Evolutionary conservation across 78 protist genomes (phyloP).

Genomic region (Anaeramoeba flamelloides): DNA sequence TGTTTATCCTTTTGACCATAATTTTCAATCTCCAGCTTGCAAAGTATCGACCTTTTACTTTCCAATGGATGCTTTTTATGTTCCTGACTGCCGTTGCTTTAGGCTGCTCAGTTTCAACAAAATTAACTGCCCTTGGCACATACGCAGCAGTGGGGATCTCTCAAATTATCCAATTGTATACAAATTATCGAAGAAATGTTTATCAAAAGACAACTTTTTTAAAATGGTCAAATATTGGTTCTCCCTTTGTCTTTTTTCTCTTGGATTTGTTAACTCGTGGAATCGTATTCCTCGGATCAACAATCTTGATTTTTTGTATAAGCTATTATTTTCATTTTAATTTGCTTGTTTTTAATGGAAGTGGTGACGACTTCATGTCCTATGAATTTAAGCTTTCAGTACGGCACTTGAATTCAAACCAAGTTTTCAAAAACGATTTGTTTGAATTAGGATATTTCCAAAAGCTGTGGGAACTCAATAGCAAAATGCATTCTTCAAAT

Average conservation of each 20-base stretch:
- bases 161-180: not conserved
- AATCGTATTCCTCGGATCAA: not conserved
- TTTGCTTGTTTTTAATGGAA: constrained; percentile 7
- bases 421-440: not conserved
- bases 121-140: not conserved
- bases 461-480: not conserved
- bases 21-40: not conserved
- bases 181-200: not conserved
- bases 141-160: not conserved
- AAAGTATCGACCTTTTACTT: not conserved
- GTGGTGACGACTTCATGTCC: constrained; percentile 25
- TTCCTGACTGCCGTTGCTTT: not conserved
- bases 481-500: not conserved
- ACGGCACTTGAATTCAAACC: not conserved
- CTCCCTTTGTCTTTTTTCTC: no score
- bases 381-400: not conserved
- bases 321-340: constrained; percentile 21
- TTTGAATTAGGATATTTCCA: not conserved
- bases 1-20: not conserved
- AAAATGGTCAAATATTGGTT: no score
- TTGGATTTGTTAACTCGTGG: not conserved
- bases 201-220: no score
- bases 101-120: not conserved
- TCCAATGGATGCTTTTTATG: not conserved
- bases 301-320: not conserved